Percentiles rank a stretch among this genome's conserved stretches.
phyloP scores from a whole-genome alignment of 2,329 filamentous ascomycete species.

The Pseudogymnoascus sp. region DNA sequence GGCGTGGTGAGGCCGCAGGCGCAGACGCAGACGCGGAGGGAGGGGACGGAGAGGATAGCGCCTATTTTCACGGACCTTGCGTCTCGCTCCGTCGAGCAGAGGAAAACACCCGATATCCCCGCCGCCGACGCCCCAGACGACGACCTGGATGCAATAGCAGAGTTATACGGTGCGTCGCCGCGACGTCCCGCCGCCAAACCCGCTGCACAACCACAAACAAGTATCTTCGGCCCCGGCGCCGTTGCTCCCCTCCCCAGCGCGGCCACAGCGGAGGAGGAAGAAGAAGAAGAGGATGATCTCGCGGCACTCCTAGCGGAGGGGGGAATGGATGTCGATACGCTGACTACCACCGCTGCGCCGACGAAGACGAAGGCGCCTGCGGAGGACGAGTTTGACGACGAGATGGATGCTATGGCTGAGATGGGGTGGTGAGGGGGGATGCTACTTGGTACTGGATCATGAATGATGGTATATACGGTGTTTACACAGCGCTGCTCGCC shows the following conservation, averaged over 20 bases:
- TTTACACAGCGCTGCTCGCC: not conserved
- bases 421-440: not conserved
- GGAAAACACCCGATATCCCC: not conserved
- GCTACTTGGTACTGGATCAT: too few relatives aligned
- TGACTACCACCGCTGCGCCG: not conserved
- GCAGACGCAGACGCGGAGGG: not conserved
- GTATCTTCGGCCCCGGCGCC: not conserved
- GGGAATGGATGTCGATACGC: not conserved
- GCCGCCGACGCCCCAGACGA: not conserved
- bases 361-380: not conserved
- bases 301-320: not conserved
- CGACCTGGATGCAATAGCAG: not conserved
- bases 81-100: not conserved
- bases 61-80: not conserved
- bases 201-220: not conserved
- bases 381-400: not conserved
- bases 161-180: not conserved
- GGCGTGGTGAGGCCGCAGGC: constrained; percentile 24
- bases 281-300: not conserved
- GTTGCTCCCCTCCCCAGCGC: not conserved
- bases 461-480: not conserved
- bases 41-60: not conserved
- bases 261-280: not conserved
- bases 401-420: not conserved
- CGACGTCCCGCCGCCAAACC: not conserved